Conservation (phyloP, 129 eudicot genomes). For the Rutidosis leptorrhynchoides region DNA sequence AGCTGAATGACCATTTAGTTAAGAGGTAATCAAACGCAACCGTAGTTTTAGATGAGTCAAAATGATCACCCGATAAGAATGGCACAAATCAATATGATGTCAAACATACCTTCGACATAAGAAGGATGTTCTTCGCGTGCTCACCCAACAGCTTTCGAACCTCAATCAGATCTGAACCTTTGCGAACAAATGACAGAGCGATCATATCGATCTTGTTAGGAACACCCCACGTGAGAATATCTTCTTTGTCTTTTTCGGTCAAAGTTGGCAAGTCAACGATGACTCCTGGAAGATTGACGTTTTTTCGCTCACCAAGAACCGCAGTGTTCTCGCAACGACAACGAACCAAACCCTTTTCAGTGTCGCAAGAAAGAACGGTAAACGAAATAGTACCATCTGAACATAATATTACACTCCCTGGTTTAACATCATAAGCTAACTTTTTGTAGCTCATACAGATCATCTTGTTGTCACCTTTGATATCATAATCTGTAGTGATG, state of each 20-base stretch:
- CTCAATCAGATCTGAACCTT: slow-evolving; percentile 65
- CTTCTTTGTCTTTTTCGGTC: slow-evolving; percentile 70
- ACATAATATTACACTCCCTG: slow-evolving; percentile 48
- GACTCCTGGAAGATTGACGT: slow-evolving; percentile 63
- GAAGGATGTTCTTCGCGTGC: slow-evolving; percentile 53
- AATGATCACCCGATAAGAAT: background rate
- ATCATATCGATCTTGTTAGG: slow-evolving; percentile 75
- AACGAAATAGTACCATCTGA: slow-evolving; percentile 56
- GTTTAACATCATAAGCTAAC: slow-evolving; percentile 53
- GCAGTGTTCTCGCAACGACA: slow-evolving; percentile 65
- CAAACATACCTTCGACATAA: slow-evolving; percentile 65
- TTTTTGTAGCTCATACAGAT: slow-evolving; percentile 68
- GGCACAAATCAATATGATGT: background rate
- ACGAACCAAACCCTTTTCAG: slow-evolving; percentile 42
- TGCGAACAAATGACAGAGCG: slow-evolving; percentile 72
- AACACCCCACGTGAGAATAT: slow-evolving; percentile 67
- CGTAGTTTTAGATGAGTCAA: background rate
- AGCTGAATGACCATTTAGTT: no score
- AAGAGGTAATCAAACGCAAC: no score
- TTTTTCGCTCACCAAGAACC: slow-evolving; percentile 52
- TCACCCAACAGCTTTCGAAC: slow-evolving; percentile 65
- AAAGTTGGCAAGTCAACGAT: slow-evolving; percentile 73
- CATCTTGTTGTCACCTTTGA: slow-evolving; percentile 42
- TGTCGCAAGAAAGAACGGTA: slow-evolving; percentile 48
- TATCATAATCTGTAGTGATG: slow-evolving; percentile 48